Evolutionary conservation across 2,329 filamentous ascomycete species (phyloP).

Genomic region (Aspergillus novoparasiticus): DNA sequence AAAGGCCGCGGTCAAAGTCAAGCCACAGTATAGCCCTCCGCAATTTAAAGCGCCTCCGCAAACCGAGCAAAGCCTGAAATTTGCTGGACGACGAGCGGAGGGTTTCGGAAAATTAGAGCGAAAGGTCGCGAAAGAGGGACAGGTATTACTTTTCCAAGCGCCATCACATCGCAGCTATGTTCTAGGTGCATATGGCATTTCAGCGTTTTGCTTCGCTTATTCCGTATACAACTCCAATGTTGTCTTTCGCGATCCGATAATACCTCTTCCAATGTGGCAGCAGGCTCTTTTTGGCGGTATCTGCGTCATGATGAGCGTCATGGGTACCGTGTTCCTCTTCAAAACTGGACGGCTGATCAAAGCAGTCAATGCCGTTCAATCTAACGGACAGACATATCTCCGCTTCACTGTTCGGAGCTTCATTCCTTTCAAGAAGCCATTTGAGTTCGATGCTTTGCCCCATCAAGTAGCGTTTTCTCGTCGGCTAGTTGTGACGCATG

Average conservation of each 20-base stretch:
- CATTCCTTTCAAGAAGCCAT: conserved; percentile 42
- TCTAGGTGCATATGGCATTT: conserved; percentile 60
- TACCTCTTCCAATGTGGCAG: conserved; percentile 59
- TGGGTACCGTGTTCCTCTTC: conserved; percentile 63
- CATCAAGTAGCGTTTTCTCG: conserved; percentile 39
- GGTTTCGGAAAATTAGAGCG: conserved; percentile 53
- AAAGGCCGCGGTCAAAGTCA: conserved; percentile 23
- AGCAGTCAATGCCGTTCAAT: conserved; percentile 56
- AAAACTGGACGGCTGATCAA: conserved; percentile 62
- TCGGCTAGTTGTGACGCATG: conserved; percentile 33
- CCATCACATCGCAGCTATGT: conserved; percentile 67
- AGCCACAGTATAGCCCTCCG: conserved; percentile 13
- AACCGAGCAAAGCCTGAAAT: conserved; percentile 26
- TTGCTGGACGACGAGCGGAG: conserved; percentile 35
- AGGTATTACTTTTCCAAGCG: conserved; percentile 65
- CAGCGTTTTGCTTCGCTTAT: conserved; percentile 56
- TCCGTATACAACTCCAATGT: conserved; percentile 55
- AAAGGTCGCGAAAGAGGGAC: conserved; percentile 57
- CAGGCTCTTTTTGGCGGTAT: conserved; percentile 60
- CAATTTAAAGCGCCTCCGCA: conserved; percentile 13
- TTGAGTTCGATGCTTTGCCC: conserved; percentile 35
- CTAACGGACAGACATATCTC: conserved; percentile 34
- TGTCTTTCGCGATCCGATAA: conserved; percentile 53
- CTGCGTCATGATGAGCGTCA: conserved; percentile 60
- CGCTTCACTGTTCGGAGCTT: conserved; percentile 40